Percentiles rank a stretch among this genome's conserved stretches.
Evolutionary conservation across 257 asterid genomes (phyloP).

Genomic region (Craterostigma plantagineum): DNA sequence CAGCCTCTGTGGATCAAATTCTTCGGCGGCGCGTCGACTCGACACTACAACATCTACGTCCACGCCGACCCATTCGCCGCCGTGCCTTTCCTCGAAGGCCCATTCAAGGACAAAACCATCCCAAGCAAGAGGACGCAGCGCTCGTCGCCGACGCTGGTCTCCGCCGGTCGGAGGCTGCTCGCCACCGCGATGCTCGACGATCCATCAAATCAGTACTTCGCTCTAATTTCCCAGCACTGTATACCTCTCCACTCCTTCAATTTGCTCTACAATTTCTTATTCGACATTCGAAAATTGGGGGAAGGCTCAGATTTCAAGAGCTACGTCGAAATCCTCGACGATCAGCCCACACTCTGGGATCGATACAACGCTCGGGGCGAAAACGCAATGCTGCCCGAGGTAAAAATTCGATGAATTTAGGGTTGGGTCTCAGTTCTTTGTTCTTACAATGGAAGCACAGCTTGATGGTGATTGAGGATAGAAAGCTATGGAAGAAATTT

Average conservation of each 20-base stretch:
- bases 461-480: not conserved
- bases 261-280: not conserved
- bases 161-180: not conserved
- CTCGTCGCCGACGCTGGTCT: not conserved
- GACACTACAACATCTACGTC: not conserved
- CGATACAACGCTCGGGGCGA: not conserved
- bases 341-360: not conserved
- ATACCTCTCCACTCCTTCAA: not conserved
- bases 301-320: not conserved
- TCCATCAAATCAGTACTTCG: not conserved
- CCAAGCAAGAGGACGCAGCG: not conserved
- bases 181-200: conserved; percentile 2
- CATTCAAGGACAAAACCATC: not conserved
- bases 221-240: not conserved
- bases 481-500: not conserved
- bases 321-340: not conserved
- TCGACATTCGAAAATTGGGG: not conserved
- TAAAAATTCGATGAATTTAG: not conserved
- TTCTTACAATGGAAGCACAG: not conserved
- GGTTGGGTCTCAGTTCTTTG: not conserved
- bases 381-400: not conserved
- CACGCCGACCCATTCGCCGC: not conserved
- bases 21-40: not conserved
- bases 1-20: not conserved
- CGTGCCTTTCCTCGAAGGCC: not conserved